Conservation (phyloP, 257 asterid genomes). For the Echium plantagineum region DNA sequence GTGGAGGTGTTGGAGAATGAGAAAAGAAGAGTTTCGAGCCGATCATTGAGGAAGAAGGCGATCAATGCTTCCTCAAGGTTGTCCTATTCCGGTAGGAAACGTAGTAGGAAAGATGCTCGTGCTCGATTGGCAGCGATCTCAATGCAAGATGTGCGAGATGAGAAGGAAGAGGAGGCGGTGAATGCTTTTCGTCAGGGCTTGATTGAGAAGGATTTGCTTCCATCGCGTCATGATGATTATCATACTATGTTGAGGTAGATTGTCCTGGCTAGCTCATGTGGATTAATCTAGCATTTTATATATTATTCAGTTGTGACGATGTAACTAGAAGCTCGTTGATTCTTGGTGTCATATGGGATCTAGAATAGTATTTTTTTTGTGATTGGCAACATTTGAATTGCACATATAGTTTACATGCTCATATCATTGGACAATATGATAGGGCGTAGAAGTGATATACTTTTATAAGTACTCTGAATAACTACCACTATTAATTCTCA, state of each 20-base stretch:
- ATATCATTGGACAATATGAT: neutral
- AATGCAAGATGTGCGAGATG: constrained; percentile 58
- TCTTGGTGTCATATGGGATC: neutral
- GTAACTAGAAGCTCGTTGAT: neutral
- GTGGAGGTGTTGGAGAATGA: constrained; percentile 39
- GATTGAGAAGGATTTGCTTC: constrained; percentile 68
- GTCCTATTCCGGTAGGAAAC: constrained; percentile 28
- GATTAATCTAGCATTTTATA: neutral
- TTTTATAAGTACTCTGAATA: neutral
- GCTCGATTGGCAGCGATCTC: constrained; percentile 70
- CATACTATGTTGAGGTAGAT: constrained; percentile 72
- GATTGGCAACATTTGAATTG: neutral
- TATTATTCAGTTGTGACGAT: neutral
- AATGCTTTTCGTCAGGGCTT: constrained; percentile 48
- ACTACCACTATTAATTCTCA: too few relatives aligned
- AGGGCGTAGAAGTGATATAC: neutral
- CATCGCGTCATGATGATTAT: constrained; percentile 74
- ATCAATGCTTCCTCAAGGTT: constrained; percentile 27
- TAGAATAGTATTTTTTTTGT: neutral
- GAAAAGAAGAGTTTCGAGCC: constrained; percentile 26
- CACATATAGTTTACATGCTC: neutral
- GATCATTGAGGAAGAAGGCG: constrained; percentile 38
- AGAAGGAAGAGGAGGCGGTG: constrained; percentile 71
- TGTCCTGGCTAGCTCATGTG: constrained; percentile 7
- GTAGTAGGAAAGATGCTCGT: constrained; percentile 41